Evolutionary conservation across 768 basidiomycete genomes (phyloP), one percentile per base, ranked within the genome.

Genomic region (Termitomyces heimii): DNA sequence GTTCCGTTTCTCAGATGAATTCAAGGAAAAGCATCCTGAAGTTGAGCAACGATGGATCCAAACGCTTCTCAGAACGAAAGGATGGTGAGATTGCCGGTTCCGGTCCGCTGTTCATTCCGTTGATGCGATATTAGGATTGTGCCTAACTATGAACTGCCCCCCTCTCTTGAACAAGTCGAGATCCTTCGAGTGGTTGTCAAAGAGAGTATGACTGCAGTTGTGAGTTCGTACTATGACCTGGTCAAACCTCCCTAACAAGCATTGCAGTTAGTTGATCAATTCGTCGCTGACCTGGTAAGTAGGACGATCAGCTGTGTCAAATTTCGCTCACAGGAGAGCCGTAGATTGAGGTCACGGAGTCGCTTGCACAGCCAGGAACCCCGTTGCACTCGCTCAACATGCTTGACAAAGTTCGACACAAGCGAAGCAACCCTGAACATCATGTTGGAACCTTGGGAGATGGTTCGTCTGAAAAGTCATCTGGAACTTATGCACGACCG

Each of bases 201-300:
- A n/a, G 84, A 85, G 64, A 82, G 74, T 44, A 73, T 85, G 64
- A 78, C 80, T 1, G 82, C 77, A 68, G 70, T 73, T 60, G 78
- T 80, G 46, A 55, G 70, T 58, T 28, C 50, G 64, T 40, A 60
- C 18, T 55, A 52, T 65, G 75, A 71, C 68, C 61, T 53, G 75
- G 3, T 71, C 81, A 8, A 81, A 29, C 81, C 0, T 79, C 84
- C 22, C 79, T 83, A 22, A 63, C 81, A 0, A 81, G 20, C 18
- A 82, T 75, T 68, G 73, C 73, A 86, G 80, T 75, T 88, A 52
- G 61, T 86, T 44, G 84, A 87, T 60, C 78, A 82, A 54, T 77
- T 94, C 24, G 70, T 93, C 22, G 70, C 71, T 2, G 91, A 94
- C 58, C 73, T 93, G 46, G 85, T 89, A 63, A 70, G 85, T 53